Percentiles rank a stretch among this genome's conserved stretches.
Conservation (phyloP, 306 rosid species). For the Ormosia emarginata region DNA sequence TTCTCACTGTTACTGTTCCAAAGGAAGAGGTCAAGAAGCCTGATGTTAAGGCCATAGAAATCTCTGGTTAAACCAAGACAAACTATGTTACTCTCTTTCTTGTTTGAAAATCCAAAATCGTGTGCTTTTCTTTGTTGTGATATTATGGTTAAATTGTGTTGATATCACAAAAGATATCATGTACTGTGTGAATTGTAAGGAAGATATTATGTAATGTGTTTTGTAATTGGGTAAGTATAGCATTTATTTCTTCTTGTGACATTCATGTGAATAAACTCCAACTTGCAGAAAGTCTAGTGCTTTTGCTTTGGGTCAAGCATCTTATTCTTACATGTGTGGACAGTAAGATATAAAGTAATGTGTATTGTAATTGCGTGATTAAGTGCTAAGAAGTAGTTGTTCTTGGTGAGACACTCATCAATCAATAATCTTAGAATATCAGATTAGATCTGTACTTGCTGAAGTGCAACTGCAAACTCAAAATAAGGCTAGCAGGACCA, state of each 20-base stretch:
- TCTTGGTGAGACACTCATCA: too few relatives aligned
- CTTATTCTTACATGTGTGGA: too few relatives aligned
- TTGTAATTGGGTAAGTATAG: too few relatives aligned
- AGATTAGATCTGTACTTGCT: background rate
- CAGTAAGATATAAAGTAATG: background rate
- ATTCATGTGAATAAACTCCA: too few relatives aligned
- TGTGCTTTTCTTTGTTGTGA: background rate
- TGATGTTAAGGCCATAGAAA: slow-evolving; percentile 24
- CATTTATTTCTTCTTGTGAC: too few relatives aligned
- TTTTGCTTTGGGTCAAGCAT: too few relatives aligned
- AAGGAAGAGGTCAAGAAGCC: slow-evolving; percentile 31
- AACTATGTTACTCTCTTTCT: background rate
- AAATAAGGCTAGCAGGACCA: background rate
- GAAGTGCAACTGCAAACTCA: background rate
- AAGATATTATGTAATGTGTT: background rate
- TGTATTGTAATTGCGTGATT: background rate
- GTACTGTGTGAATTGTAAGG: background rate
- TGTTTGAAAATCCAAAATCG: background rate
- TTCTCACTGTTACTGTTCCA: slow-evolving; percentile 37
- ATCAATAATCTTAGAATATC: background rate
- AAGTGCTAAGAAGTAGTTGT: background rate
- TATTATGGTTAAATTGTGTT: too few relatives aligned
- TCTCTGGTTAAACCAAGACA: slow-evolving; percentile 11
- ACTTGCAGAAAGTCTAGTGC: too few relatives aligned
- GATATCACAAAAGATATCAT: too few relatives aligned